Evolutionary conservation across 352 stramenopile species (phyloP).

Genomic region (Halophytophthora batemanensis): DNA sequence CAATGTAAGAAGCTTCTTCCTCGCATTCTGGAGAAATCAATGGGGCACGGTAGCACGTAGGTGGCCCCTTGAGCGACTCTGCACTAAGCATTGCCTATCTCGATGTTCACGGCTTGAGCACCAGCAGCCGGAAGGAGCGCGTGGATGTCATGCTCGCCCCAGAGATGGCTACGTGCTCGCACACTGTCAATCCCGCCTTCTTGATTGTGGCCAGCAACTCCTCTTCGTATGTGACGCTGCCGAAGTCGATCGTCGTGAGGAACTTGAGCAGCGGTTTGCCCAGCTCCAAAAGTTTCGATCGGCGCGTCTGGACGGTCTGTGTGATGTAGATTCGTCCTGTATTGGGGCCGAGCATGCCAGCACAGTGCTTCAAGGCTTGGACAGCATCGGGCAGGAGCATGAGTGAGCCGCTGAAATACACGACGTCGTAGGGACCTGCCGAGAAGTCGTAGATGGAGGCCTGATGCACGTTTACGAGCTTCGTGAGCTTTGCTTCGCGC

Average conservation of each 20-base stretch:
- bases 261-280: conserved; percentile 91
- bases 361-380: conserved; percentile 65
- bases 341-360: conserved; percentile 54
- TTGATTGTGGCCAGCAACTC: conserved; percentile 69
- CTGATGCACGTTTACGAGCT: conserved; percentile 60
- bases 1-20: too few species aligned
- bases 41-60: too few species aligned
- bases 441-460: conserved; percentile 81
- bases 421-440: conserved; percentile 76
- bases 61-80: conserved; percentile 9
- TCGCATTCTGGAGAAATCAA: neutral
- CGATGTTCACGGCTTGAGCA: conserved; percentile 37
- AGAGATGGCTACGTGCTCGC: conserved; percentile 58
- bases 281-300: conserved; percentile 60
- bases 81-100: neutral
- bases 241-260: conserved; percentile 93
- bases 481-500: conserved; percentile 28
- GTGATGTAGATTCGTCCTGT: conserved; percentile 85
- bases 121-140: conserved; percentile 65
- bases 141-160: conserved; percentile 51
- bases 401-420: conserved; percentile 91
- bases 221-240: conserved; percentile 80
- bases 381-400: conserved; percentile 91
- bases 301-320: conserved; percentile 88
- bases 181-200: conserved; percentile 51